Base-by-base conservation (phyloP, 1,284 basidiomycete genomes). In the Heterobasidion occidentale region DNA sequence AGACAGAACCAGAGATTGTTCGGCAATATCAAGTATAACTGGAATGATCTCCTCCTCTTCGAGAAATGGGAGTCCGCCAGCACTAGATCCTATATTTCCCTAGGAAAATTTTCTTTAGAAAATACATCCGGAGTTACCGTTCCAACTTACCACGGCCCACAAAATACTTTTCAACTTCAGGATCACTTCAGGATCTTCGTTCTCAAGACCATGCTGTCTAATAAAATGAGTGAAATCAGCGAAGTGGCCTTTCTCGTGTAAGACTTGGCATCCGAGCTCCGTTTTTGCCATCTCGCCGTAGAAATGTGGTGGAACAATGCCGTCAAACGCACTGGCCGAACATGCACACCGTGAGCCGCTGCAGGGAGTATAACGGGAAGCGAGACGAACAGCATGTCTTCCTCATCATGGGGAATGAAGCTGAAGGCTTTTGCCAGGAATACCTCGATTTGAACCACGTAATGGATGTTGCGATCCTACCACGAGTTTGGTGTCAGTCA, bases 221-320 rank as follows among this genome's bases (percentile, higher is more conserved):
- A 99, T 92, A 62, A 95, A 91, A 60, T 93, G 87, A 0, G 92
- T 87, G 68, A 98, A 98, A 58, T 96, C 92, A 7, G 79, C 71
- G 65, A 99, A 95, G 67, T 99, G 93, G 0, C 92, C 93, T 64
- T 91, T 94, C 59, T 94, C 91, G 55, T 86, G 81, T 47, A 99
- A 74, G 12, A 96, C 85, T 65, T 90, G 88, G 69, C 94, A 96
- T 0, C 97, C 97, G 55, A 95, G 86, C 52, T 90, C 88, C 1
- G 97, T 99, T 70, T 98, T 98, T 48, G 93, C 89, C 77, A 99
- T 90, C 69, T 98, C 94, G 20, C 96, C 95, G 64, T 98, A 97
- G 71, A 99, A 98, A 69, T 99, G 96, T 4, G 90, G 86, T 1
- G 97, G 97, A 1, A 94, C 89, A 2, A 87, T 85, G 12, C 90